These are phyloP conservation scores for Umbellularia californica DNA, from an alignment of 164 flowering plant genomes.

Conservation along the genomic window DNA sequence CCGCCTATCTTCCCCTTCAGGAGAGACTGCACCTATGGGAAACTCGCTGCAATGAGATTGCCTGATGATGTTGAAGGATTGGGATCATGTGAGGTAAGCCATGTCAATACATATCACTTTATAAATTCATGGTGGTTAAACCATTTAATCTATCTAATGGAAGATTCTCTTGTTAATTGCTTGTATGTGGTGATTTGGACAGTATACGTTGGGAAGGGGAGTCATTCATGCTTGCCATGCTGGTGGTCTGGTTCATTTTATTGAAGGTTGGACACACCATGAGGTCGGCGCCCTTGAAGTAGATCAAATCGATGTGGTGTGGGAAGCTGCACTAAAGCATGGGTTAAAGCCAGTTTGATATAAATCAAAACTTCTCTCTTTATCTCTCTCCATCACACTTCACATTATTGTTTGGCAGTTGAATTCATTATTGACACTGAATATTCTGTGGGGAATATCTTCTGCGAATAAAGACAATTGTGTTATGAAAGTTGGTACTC, in stretches of 20 bases:
- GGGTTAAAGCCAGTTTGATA: constrained; percentile 56
- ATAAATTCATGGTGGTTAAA: too few species aligned
- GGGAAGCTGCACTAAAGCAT: constrained; percentile 84
- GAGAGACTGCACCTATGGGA: constrained; percentile 81
- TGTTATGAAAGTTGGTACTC: too few species aligned
- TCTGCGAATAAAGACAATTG: too few species aligned
- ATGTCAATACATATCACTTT: not conserved
- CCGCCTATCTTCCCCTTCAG: constrained; percentile 70
- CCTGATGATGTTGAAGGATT: constrained; percentile 81
- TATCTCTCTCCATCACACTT: too few species aligned
- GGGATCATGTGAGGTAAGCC: constrained; percentile 77
- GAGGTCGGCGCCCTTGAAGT: constrained; percentile 92
- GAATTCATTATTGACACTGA: too few species aligned
- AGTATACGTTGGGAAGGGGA: constrained; percentile 90
- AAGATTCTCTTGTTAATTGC: not conserved
- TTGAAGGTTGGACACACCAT: constrained; percentile 90
- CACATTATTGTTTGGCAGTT: too few species aligned
- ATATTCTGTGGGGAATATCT: too few species aligned
- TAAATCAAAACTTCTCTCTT: too few species aligned
- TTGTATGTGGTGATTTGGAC: constrained; percentile 3
- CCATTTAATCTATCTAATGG: too few species aligned
- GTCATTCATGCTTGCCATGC: constrained; percentile 98
- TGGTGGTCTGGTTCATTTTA: constrained; percentile 75
- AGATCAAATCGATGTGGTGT: constrained; percentile 75
- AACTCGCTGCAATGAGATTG: constrained; percentile 86